phyloP scores from a whole-genome alignment of 352 stramenopile genomes.

The Hyaloperonospora brassicae region DNA sequence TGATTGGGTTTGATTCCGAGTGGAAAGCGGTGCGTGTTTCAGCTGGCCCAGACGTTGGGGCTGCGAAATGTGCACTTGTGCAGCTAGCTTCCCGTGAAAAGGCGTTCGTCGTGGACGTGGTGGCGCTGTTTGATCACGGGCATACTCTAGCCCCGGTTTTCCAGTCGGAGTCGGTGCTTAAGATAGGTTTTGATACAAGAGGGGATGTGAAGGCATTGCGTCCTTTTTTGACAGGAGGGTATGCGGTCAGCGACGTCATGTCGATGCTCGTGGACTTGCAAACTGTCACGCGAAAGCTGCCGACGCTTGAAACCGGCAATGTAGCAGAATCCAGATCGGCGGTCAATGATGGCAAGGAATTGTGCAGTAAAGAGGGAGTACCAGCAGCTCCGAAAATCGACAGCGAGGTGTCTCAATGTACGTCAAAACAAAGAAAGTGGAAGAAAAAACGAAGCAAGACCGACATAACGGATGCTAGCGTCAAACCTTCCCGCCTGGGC shows the following conservation, averaged over 20 bases:
- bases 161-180: conserved; percentile 37
- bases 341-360: conserved; percentile 1
- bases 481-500: conserved; percentile 26
- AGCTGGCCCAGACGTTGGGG: conserved; percentile 1
- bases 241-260: conserved; percentile 25
- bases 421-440: conserved; percentile 14
- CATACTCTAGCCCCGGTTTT: conserved; percentile 37
- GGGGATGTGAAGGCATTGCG: conserved; percentile 55
- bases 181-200: conserved; percentile 65
- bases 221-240: conserved; percentile 28
- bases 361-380: conserved; percentile 4
- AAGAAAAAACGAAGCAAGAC: conserved; percentile 25
- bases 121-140: conserved; percentile 32
- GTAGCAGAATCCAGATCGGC: conserved; percentile 4
- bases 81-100: conserved; percentile 54
- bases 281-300: conserved; percentile 34
- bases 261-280: conserved; percentile 55
- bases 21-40: conserved; percentile 53
- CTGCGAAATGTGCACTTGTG: conserved; percentile 46
- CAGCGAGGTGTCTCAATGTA: conserved; percentile 8
- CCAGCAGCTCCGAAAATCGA: conserved; percentile 5
- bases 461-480: conserved; percentile 3
- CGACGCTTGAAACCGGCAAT: conserved; percentile 5
- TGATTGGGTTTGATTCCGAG: conserved; percentile 73
- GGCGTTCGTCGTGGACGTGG: conserved; percentile 62